A percentile compares a stretch with the other conserved stretches of the same genome.
phyloP scores from a whole-genome alignment of 768 basidiomycete genomes.

The Lanmaoa rubissima region DNA sequence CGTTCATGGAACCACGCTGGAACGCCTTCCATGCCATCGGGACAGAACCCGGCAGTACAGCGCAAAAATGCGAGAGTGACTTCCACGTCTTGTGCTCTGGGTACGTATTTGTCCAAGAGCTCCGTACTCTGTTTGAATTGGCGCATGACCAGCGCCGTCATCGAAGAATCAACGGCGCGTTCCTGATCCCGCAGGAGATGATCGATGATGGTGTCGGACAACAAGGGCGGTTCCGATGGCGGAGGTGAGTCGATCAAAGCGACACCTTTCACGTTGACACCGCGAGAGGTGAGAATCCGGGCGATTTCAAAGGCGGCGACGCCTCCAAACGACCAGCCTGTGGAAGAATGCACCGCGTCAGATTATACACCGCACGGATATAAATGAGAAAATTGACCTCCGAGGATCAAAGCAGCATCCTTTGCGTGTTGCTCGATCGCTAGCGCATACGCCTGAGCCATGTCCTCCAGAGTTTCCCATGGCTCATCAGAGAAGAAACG shows the following conservation, averaged over 20 bases:
- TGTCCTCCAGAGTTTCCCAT: conserved; percentile 50
- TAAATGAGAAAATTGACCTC: conserved; percentile 43
- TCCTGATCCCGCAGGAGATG: conserved; percentile 37
- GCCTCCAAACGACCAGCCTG: conserved; percentile 82
- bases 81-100: conserved; percentile 24
- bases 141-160: conserved; percentile 37
- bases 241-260: conserved; percentile 67
- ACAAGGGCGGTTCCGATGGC: conserved; percentile 49
- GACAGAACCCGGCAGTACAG: conserved; percentile 47
- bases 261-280: conserved; percentile 50
- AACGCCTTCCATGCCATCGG: conserved; percentile 34
- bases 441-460: conserved; percentile 52
- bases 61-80: conserved; percentile 50
- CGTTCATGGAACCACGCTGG: conserved; percentile 56
- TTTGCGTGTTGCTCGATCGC: conserved; percentile 35
- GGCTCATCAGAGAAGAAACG: conserved; percentile 40
- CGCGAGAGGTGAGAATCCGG: conserved; percentile 41
- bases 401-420: conserved; percentile 46
- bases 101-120: conserved; percentile 48
- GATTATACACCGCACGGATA: background rate
- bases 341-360: background rate
- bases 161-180: conserved; percentile 28
- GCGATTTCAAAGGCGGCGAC: conserved; percentile 68
- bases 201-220: conserved; percentile 54
- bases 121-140: conserved; percentile 51